phyloP scores from a whole-genome alignment of 2,329 filamentous ascomycete species.

The Hypoxylon sp. region DNA sequence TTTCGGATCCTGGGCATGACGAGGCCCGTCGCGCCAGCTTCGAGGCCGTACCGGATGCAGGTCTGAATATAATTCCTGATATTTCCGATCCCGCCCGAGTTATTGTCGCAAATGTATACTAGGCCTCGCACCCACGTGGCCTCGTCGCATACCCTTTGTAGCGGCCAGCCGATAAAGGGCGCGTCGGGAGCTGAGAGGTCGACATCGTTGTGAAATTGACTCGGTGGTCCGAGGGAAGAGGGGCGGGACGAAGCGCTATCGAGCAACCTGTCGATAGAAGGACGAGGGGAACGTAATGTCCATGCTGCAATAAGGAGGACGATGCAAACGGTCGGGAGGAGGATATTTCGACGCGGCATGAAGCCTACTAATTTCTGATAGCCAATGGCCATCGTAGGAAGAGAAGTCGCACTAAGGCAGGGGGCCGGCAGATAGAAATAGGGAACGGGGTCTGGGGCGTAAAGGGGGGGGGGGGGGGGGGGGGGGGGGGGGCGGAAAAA shows the following conservation, averaged over 20 bases:
- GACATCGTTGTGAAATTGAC: constrained; percentile 41
- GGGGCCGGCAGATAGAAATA: constrained; percentile 40
- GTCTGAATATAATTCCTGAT: constrained; percentile 65
- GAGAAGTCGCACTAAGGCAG: constrained; percentile 30
- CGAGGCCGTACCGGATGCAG: constrained; percentile 63
- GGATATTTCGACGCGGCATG: constrained; percentile 51
- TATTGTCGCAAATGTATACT: constrained; percentile 63
- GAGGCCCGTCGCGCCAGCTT: constrained; percentile 60
- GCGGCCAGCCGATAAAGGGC: constrained; percentile 61
- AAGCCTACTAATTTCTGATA: constrained; percentile 46
- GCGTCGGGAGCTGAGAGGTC: constrained; percentile 57
- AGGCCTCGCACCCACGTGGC: constrained; percentile 57
- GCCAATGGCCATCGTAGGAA: constrained; percentile 48
- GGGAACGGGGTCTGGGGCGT: too few species aligned
- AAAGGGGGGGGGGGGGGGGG: too few species aligned
- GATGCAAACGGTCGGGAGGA: constrained; percentile 48
- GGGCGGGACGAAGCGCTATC: constrained; percentile 29
- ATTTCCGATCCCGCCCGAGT: constrained; percentile 64
- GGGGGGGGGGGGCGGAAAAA: too few species aligned
- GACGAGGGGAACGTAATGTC: constrained; percentile 46
- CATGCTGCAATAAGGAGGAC: constrained; percentile 50
- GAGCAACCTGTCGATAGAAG: constrained; percentile 44
- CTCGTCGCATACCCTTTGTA: constrained; percentile 59
- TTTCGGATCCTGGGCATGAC: constrained; percentile 61
- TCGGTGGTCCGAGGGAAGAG: constrained; percentile 16